These are phyloP conservation scores for Vanilla planifolia DNA, from an alignment of 106 monocot genomes.

Conservation along the genomic window DNA sequence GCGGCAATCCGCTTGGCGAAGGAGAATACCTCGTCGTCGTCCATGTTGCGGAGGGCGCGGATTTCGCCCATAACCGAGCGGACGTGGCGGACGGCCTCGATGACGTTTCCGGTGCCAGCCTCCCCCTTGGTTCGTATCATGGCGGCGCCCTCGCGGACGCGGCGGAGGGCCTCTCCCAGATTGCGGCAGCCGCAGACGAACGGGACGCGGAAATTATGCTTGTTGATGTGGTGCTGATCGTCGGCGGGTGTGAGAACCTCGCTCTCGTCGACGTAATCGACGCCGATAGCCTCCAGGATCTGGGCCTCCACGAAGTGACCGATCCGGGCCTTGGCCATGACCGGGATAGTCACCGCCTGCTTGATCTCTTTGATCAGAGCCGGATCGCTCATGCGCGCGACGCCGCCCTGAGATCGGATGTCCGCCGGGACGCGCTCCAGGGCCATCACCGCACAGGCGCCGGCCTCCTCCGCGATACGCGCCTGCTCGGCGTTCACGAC, in stretches of 20 bases:
- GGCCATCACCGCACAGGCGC: constrained; percentile 65
- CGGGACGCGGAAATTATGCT: constrained; percentile 32
- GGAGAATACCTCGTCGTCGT: constrained; percentile 39
- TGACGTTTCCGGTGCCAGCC: constrained; percentile 19
- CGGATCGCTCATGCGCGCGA: constrained; percentile 47
- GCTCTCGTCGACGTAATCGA: constrained; percentile 29
- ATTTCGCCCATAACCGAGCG: constrained; percentile 19
- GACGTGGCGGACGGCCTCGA: constrained; percentile 22
- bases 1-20: constrained; percentile 44
- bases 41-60: constrained; percentile 22
- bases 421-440: constrained; percentile 73
- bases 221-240: constrained; percentile 27
- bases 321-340: constrained; percentile 36
- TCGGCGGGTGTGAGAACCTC: constrained; percentile 30
- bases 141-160: constrained; percentile 17
- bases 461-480: constrained; percentile 49
- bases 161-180: constrained; percentile 25
- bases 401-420: constrained; percentile 59
- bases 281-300: constrained; percentile 26
- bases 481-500: constrained; percentile 40
- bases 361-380: constrained; percentile 24
- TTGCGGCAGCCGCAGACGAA: constrained; percentile 35
- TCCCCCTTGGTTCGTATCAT: constrained; percentile 20
- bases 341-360: constrained; percentile 23
- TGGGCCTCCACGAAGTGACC: constrained; percentile 30